A percentile compares a stretch with the other conserved stretches of the same genome.
Evolutionary conservation across 2,329 filamentous ascomycete species (phyloP).

Genomic region (Fusarium longipes): DNA sequence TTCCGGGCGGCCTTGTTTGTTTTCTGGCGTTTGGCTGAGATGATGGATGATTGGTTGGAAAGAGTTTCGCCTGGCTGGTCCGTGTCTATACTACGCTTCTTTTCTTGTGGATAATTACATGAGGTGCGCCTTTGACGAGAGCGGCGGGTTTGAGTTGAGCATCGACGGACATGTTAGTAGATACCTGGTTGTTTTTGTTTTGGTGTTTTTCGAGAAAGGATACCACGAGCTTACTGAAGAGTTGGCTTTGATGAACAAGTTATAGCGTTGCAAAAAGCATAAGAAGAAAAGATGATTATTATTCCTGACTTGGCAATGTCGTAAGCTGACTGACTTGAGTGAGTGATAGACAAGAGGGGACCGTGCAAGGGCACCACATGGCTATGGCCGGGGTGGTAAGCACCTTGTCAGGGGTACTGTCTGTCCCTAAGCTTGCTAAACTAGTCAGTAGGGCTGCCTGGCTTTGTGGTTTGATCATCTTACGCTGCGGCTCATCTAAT

Average conservation of each 20-base stretch:
- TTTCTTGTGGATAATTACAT: slow-evolving; percentile 23
- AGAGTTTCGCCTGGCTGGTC: slow-evolving; percentile 25
- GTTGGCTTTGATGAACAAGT: slow-evolving; percentile 4
- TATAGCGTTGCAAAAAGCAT: slow-evolving; percentile 11
- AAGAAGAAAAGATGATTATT: background rate
- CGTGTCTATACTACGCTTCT: slow-evolving; percentile 25
- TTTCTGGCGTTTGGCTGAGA: slow-evolving; percentile 36
- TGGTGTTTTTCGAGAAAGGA: slow-evolving; percentile 32
- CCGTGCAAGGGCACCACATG: slow-evolving; percentile 39
- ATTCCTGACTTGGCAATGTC: background rate
- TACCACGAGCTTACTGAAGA: slow-evolving; percentile 30
- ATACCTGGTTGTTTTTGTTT: slow-evolving; percentile 38
- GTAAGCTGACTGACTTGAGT: slow-evolving; percentile 21
- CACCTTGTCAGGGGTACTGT: slow-evolving; percentile 14
- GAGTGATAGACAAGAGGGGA: slow-evolving; percentile 2
- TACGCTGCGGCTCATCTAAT: background rate
- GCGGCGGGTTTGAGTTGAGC: slow-evolving; percentile 22
- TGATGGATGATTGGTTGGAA: slow-evolving; percentile 19
- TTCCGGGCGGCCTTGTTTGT: slow-evolving; percentile 35
- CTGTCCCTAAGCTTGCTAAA: background rate
- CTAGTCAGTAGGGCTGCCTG: background rate
- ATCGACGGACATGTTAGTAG: slow-evolving; percentile 14
- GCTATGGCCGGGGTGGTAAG: slow-evolving; percentile 31
- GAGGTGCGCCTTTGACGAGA: slow-evolving; percentile 11
- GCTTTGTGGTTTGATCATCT: slow-evolving; percentile 5